Conservation (phyloP, 2,329 filamentous ascomycete species). For the Cylindrodendrum hubeiense region DNA sequence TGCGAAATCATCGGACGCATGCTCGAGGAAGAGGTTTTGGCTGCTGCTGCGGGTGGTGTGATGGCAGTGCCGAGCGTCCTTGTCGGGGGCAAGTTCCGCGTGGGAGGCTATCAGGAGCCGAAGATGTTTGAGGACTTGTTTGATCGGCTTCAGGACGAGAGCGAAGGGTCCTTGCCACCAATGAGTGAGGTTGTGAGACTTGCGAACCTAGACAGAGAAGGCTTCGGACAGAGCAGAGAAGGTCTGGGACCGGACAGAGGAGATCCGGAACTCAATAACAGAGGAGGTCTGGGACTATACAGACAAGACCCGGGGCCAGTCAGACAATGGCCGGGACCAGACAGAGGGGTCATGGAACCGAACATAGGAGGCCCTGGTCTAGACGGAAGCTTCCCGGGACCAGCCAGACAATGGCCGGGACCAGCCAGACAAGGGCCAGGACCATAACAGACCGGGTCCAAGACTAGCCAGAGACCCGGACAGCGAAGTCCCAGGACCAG, state of each 20-base stretch:
- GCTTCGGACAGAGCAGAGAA: neutral
- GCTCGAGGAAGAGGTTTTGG: constrained; percentile 48
- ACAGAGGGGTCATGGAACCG: neutral
- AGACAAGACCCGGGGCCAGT: neutral
- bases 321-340: neutral
- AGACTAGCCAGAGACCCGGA: too few species aligned
- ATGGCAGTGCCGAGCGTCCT: constrained; percentile 81
- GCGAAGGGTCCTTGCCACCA: neutral
- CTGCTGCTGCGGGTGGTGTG: constrained; percentile 54
- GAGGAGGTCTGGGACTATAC: neutral
- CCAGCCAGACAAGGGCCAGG: too few species aligned
- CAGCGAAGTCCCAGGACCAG: neutral
- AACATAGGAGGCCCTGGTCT: neutral
- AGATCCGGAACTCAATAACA: neutral
- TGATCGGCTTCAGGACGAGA: constrained; percentile 60
- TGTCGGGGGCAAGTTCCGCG: constrained; percentile 74
- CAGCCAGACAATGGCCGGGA: too few species aligned
- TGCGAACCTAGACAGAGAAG: neutral
- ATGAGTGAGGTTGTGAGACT: neutral
- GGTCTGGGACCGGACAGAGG: neutral
- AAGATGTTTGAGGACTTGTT: constrained; percentile 76
- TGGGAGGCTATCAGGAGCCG: constrained; percentile 79
- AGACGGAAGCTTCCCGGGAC: too few species aligned
- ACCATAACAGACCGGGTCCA: too few species aligned
- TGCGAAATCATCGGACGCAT: constrained; percentile 43